Evolutionary conservation across 306 rosid species (phyloP).

Genomic region (Trifolium repens): DNA sequence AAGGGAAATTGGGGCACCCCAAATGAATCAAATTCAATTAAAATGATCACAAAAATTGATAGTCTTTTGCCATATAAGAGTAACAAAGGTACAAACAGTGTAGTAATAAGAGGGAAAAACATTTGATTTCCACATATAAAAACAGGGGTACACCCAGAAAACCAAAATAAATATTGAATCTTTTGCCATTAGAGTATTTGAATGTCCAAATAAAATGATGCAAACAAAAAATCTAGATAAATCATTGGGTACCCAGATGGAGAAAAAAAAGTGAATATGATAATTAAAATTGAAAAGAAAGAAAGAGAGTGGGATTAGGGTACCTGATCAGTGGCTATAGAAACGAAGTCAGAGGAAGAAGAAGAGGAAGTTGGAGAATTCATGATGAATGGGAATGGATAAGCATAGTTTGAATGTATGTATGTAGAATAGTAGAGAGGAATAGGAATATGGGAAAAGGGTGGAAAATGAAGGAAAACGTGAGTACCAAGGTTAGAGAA

Average conservation of each 20-base stretch:
- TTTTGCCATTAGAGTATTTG: no score
- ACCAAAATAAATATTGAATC: background rate
- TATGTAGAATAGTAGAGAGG: conserved; percentile 2
- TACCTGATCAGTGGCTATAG: conserved; percentile 68
- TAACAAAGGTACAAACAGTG: no score
- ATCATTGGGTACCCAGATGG: background rate
- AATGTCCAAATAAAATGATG: background rate
- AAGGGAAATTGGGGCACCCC: no score
- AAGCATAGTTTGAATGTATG: conserved; percentile 43
- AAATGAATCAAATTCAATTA: no score
- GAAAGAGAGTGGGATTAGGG: background rate
- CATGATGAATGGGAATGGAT: conserved; percentile 57
- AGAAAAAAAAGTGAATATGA: conserved; percentile 21
- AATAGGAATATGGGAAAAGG: conserved; percentile 24
- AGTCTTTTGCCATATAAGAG: no score
- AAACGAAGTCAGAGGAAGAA: conserved; percentile 64
- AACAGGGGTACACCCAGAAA: background rate
- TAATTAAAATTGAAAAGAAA: background rate
- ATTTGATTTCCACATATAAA: background rate
- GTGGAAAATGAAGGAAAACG: conserved; percentile 9
- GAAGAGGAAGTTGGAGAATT: conserved; percentile 66
- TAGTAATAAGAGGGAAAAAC: no score
- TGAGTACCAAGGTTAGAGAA: conserved; percentile 5
- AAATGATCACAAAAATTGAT: no score
- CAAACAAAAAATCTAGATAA: background rate